A percentile compares a stretch with the other conserved stretches of the same genome.
These are phyloP conservation scores for Pythium volutum DNA, from an alignment of 352 stramenopile species.

Conservation along the genomic window DNA sequence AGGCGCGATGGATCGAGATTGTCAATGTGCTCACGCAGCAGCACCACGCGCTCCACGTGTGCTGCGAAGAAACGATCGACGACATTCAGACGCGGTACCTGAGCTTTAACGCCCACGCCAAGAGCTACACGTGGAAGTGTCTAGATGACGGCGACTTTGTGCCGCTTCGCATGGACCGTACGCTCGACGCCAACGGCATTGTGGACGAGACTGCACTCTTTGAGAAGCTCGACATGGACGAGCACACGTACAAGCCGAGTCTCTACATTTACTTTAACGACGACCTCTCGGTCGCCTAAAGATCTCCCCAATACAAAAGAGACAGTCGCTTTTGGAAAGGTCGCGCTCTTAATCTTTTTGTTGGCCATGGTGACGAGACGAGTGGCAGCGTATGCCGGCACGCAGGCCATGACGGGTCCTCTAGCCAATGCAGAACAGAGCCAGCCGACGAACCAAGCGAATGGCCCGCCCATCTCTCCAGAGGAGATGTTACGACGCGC, in stretches of 20 bases:
- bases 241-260: slow-evolving; percentile 85
- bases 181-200: slow-evolving; percentile 88
- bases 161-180: slow-evolving; percentile 84
- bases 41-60: slow-evolving; percentile 76
- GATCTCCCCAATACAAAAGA: no score
- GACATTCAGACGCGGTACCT: slow-evolving; percentile 90
- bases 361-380: slow-evolving; percentile 11
- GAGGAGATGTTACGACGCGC: slow-evolving; percentile 49
- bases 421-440: neutral
- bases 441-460: slow-evolving; percentile 2
- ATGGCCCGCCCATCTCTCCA: slow-evolving; percentile 1
- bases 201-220: slow-evolving; percentile 78
- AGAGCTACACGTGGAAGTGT: slow-evolving; percentile 92
- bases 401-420: slow-evolving; percentile 1
- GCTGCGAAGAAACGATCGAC: slow-evolving; percentile 82
- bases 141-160: slow-evolving; percentile 86
- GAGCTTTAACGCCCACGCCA: slow-evolving; percentile 83
- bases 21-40: slow-evolving; percentile 92
- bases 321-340: no score
- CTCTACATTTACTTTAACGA: slow-evolving; percentile 94
- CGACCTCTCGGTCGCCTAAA: slow-evolving; percentile 84
- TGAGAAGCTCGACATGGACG: slow-evolving; percentile 83
- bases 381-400: slow-evolving; percentile 9
- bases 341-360: no score
- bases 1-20: slow-evolving; percentile 74